phyloP scores from a whole-genome alignment of 176 grass and related monocot species.

The Cocos nucifera region DNA sequence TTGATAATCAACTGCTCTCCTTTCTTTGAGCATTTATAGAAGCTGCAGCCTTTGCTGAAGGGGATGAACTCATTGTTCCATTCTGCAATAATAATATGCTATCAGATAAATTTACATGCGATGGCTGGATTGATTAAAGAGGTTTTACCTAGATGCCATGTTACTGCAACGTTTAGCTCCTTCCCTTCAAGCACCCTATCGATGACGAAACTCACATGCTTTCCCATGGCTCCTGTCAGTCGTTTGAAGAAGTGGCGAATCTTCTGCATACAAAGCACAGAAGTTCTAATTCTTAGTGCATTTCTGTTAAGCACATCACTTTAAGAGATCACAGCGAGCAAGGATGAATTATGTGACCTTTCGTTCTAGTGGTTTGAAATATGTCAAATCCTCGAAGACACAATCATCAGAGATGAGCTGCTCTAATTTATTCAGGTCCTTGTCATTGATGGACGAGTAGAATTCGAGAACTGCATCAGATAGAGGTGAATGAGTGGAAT shows the following conservation, averaged over 20 bases:
- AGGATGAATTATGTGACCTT: slow-evolving; percentile 31
- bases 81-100: slow-evolving; percentile 43
- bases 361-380: slow-evolving; percentile 42
- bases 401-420: slow-evolving; percentile 52
- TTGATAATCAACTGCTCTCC: slow-evolving; percentile 43
- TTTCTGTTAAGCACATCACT: neutral
- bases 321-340: neutral
- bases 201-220: slow-evolving; percentile 45
- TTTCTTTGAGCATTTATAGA: slow-evolving; percentile 50
- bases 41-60: slow-evolving; percentile 64
- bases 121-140: neutral
- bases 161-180: slow-evolving; percentile 29
- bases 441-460: slow-evolving; percentile 57
- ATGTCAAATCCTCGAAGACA: slow-evolving; percentile 41
- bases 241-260: slow-evolving; percentile 32
- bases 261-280: slow-evolving; percentile 31
- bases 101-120: neutral
- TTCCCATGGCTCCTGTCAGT: slow-evolving; percentile 64
- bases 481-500: slow-evolving; percentile 25
- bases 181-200: slow-evolving; percentile 50
- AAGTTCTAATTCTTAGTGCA: neutral
- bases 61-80: slow-evolving; percentile 68
- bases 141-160: slow-evolving; percentile 76
- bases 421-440: slow-evolving; percentile 37
- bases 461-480: slow-evolving; percentile 39